These are phyloP conservation scores for Colletotrichum camelliae DNA, from an alignment of 2,329 filamentous ascomycete genomes.

Conservation along the genomic window DNA sequence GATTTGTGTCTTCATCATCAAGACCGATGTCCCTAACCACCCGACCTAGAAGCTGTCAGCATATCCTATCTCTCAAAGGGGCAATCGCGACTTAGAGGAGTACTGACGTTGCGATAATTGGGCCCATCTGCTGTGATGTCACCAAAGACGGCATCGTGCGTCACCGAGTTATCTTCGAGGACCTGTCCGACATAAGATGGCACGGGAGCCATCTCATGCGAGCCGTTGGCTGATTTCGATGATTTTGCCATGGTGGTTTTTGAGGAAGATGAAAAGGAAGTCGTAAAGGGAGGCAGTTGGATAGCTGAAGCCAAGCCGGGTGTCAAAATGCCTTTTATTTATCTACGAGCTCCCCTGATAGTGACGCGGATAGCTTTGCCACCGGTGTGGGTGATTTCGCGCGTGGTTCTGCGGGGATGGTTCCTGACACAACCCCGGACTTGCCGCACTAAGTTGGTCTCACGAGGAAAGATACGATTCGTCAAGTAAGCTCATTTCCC, in stretches of 20 bases:
- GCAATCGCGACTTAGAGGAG: slow-evolving; percentile 34
- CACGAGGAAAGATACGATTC: background rate
- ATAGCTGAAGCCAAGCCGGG: background rate
- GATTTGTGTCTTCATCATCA: slow-evolving; percentile 52
- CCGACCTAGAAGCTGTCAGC: slow-evolving; percentile 35
- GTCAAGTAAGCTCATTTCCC: background rate
- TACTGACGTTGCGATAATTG: slow-evolving; percentile 2
- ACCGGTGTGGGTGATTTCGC: background rate
- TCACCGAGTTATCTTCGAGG: background rate
- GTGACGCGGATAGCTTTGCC: background rate
- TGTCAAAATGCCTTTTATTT: background rate
- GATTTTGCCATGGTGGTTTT: background rate
- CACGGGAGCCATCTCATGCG: background rate
- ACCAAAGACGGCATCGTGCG: slow-evolving; percentile 38
- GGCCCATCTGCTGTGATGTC: slow-evolving; percentile 28
- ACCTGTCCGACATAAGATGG: background rate
- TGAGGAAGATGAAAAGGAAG: background rate
- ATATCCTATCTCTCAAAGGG: background rate
- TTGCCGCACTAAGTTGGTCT: background rate
- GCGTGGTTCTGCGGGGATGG: background rate
- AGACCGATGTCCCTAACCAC: slow-evolving; percentile 44
- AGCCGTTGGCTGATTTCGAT: background rate
- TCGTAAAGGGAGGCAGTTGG: background rate
- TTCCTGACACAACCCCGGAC: background rate
- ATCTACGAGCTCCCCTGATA: background rate